phyloP scores from a whole-genome alignment of 768 basidiomycete species.

The Naganishia kalamii region DNA sequence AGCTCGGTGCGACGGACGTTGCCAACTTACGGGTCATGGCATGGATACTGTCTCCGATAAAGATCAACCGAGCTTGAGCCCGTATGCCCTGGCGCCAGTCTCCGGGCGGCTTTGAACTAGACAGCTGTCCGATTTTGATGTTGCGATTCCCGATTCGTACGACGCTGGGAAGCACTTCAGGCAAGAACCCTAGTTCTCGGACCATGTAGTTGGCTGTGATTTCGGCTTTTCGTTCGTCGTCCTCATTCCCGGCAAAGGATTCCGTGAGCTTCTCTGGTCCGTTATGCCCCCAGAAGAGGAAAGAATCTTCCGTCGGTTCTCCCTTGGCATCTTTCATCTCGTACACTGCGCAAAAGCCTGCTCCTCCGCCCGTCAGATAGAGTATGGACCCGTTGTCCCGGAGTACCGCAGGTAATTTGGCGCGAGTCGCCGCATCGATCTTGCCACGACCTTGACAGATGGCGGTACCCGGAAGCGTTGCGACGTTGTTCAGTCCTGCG shows the following conservation, averaged over 20 bases:
- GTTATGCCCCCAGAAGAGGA: neutral
- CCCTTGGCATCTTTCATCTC: neutral
- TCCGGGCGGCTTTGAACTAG: neutral
- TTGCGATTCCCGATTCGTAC: neutral
- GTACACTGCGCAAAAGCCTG: constrained; percentile 1
- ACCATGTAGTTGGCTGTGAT: neutral
- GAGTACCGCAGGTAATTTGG: neutral
- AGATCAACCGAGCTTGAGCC: neutral
- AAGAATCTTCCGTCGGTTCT: constrained; percentile 1
- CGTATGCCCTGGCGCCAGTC: neutral
- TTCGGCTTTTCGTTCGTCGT: neutral
- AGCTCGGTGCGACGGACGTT: neutral
- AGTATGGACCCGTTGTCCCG: constrained; percentile 1
- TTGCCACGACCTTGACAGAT: neutral
- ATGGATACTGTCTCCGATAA: constrained; percentile 8
- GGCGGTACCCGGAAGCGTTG: neutral
- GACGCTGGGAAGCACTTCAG: neutral
- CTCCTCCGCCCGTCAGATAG: neutral
- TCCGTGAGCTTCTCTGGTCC: too few species aligned
- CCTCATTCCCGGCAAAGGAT: neutral
- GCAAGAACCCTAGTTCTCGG: neutral
- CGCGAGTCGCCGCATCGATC: neutral
- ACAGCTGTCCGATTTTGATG: neutral
- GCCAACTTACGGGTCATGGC: constrained; percentile 3
- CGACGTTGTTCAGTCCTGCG: neutral